A percentile compares a stretch with the other conserved stretches of the same genome.
phyloP scores from a whole-genome alignment of 306 rosid genomes.

The Casuarina glauca region DNA sequence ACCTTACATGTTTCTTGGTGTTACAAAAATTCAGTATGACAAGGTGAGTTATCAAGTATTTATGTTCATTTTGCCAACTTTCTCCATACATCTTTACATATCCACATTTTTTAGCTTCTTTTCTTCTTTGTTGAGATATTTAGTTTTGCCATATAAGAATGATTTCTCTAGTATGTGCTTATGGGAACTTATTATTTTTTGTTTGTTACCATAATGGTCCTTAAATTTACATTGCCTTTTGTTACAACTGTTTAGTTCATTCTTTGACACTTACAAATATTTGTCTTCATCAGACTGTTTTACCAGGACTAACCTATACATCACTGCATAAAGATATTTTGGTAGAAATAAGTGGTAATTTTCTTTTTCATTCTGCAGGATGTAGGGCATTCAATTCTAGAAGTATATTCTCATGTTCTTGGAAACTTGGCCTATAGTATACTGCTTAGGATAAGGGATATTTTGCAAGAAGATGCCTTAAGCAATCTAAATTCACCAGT shows the following conservation, averaged over 20 bases:
- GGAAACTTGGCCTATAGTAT: constrained; percentile 31
- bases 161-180: background rate
- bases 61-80: background rate
- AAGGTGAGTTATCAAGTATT: constrained; percentile 51
- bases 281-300: too few species aligned
- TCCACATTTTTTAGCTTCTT: background rate
- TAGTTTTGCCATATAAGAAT: background rate
- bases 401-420: constrained; percentile 30
- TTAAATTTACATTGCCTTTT: background rate
- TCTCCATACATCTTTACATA: background rate
- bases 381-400: constrained; percentile 77
- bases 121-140: background rate
- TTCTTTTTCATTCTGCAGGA: constrained; percentile 51
- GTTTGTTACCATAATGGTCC: background rate
- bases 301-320: background rate
- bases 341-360: constrained; percentile 17
- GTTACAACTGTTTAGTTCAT: background rate
- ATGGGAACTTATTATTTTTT: background rate
- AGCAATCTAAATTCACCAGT: constrained; percentile 59
- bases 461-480: constrained; percentile 68
- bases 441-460: constrained; percentile 30
- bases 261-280: background rate
- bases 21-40: constrained; percentile 77
- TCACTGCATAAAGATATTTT: background rate
- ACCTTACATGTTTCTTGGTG: constrained; percentile 82